Evolutionary conservation across 352 stramenopile genomes (phyloP).

Genomic region (Pythium guiyangense): DNA sequence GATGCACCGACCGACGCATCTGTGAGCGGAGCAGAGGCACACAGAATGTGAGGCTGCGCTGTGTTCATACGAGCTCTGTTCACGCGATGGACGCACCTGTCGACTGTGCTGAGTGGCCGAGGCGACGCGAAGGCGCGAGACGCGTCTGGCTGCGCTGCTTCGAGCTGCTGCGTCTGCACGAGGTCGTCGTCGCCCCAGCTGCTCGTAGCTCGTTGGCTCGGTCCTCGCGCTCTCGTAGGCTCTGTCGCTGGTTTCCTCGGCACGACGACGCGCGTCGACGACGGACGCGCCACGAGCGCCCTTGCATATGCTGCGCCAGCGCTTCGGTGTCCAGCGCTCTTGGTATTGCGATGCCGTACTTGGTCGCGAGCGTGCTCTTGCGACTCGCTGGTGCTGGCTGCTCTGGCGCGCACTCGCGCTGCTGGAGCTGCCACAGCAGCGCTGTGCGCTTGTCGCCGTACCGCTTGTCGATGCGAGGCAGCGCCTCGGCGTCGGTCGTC

Average conservation of each 20-base stretch:
- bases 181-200: neutral
- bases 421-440: slow-evolving; percentile 4
- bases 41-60: too few species aligned
- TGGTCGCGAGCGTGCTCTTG: neutral
- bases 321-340: slow-evolving; percentile 7
- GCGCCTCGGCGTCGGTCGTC: neutral
- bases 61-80: neutral
- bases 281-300: slow-evolving; percentile 2
- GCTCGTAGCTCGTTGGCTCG: neutral
- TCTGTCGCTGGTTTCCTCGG: neutral
- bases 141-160: neutral
- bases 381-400: neutral
- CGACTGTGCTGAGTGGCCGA: neutral
- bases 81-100: neutral
- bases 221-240: neutral
- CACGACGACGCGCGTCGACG: slow-evolving; percentile 2
- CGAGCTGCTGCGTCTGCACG: slow-evolving; percentile 2
- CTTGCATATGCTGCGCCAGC: too few species aligned
- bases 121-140: slow-evolving; percentile 5
- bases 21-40: too few species aligned
- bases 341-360: slow-evolving; percentile 1
- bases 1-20: too few species aligned
- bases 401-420: slow-evolving; percentile 1
- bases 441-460: slow-evolving; percentile 9
- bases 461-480: slow-evolving; percentile 12